Base-by-base conservation (phyloP, 2,329 filamentous ascomycete genomes). In the Aciculosporium take region DNA sequence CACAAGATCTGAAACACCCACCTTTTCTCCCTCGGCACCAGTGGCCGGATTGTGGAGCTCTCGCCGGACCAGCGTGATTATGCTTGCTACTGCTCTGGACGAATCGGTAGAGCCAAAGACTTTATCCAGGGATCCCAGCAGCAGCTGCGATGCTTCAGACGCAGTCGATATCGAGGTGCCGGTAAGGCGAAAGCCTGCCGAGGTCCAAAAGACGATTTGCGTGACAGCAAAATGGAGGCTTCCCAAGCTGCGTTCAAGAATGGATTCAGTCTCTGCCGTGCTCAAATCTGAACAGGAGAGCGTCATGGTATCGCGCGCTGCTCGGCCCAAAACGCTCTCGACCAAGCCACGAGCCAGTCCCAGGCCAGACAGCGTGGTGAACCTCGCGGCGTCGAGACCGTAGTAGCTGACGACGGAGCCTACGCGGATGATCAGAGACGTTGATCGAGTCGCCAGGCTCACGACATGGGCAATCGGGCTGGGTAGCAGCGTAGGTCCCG, bases 51-150 rank as follows among this genome's bases (percentile, higher is more conserved):
- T 77, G 40, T 71, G 69, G 44, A 81, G 79, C 54, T 81, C 78
- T 43, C 75, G 68, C 24, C 74, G 68, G 36, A 81, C 70, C 25
- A 81, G 60, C 1, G 72, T 72, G 48, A 81, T 69, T 51, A 82
- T 81, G 53, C 75, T 77, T 2, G 76, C 74, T 44, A 81, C 78
- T 9, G 78, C 77, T 31, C 76, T 63, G 2, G 77, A 81, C 2
- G 76, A 79, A 53, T 82, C 78, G n/a, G 78, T 81, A 2, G 74
- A 78, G 12, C 78, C 78, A 23, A 81, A 72, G 30, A 81, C 70
- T 47, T 76, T 72, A 51, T 82, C 77, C 18, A 82, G 60, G 1
- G 72, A 70, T 3, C 68, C 68, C 7, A 81, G 60, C 0, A 78
- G 58, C 25, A 78, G 59, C 45, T 77, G 73, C 0, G 74, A 74